These are phyloP conservation scores for Closterium sp. DNA, from an alignment of 139 green algal genomes.

Conservation along the genomic window DNA sequence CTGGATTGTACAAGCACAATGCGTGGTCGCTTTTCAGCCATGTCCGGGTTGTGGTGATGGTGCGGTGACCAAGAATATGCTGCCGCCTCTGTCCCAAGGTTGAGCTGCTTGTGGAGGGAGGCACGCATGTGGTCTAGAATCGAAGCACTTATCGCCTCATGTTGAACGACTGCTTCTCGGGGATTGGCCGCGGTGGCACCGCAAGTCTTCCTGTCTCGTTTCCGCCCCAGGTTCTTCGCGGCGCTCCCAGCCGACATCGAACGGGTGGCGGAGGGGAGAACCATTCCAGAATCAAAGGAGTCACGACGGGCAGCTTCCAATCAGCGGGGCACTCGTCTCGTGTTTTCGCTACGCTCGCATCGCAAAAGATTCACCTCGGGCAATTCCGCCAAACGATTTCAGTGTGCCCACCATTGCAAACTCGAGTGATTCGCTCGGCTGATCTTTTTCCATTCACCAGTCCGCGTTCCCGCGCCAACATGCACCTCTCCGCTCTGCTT, in stretches of 20 bases:
- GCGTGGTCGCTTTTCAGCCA: neutral
- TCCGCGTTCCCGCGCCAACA: no score
- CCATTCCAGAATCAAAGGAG: neutral
- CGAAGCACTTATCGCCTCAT: neutral
- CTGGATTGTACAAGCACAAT: neutral
- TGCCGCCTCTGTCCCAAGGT: no score
- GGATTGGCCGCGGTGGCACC: neutral
- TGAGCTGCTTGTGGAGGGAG: no score
- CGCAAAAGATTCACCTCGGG: neutral
- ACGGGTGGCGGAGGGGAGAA: neutral
- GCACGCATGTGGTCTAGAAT: neutral
- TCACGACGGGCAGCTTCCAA: neutral
- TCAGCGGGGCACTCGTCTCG: neutral
- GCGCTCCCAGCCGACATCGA: neutral
- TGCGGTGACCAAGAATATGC: no score
- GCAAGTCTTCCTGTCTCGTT: no score
- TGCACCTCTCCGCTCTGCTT: no score
- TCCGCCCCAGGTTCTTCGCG: neutral
- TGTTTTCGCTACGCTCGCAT: neutral
- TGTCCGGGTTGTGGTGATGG: no score
- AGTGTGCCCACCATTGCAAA: neutral
- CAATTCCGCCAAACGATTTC: neutral
- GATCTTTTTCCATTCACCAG: neutral
- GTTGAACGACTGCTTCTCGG: neutral
- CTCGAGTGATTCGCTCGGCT: neutral